Evolutionary conservation across 495 filamentous ascomycete genomes (phyloP), one percentile per base, ranked within the genome.

Genomic region (Xylaria telfairii): DNA sequence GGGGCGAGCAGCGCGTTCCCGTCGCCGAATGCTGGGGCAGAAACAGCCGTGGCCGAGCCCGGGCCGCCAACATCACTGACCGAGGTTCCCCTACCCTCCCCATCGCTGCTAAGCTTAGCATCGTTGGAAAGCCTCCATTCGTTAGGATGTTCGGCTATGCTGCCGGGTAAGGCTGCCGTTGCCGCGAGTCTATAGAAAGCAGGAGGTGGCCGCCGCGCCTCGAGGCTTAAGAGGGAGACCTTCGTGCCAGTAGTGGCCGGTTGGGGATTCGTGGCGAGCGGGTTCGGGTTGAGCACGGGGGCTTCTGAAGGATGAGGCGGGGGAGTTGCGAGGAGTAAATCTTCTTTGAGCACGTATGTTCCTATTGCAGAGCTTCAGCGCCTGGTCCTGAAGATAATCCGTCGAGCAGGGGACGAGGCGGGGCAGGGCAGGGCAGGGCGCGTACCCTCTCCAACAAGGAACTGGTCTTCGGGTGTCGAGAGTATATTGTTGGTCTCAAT

Each of bases 271-370:
- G 95, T 97, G 44, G 92, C 91, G 47, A 98, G 89, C 46, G 95
- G 95, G 75, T 98, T 99, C 13, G 92, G 90, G 78, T 94, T 97
- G 71, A 90, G 80, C 28, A 93, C 81, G 7, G 93, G 94, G 42
- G 92, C 90, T 84, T 98, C 96, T 65, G 94, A 95, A 32, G 95
- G 95, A 80, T 98, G 95, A 6, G 96, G 94, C 67, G 94, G 96
- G 65, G 96, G 95, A 67, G 94, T 98, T 54, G 96, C 95, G 39
- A 99, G 91, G 68, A 93, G 92, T 41, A 99, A 84, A 77, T 96
- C 92, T 79, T 98, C 95, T 79, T 91, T 90, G 24, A 98, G 87
- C 49, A 90, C 86, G 75, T 99, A 99, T 59, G 92, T 93, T 73
- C 95, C 94, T 96, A 74, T 71, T 57, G 53, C 26, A 32, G 41